phyloP scores from a whole-genome alignment of 2,329 filamentous ascomycete species.

The Cladosporium colombiae region DNA sequence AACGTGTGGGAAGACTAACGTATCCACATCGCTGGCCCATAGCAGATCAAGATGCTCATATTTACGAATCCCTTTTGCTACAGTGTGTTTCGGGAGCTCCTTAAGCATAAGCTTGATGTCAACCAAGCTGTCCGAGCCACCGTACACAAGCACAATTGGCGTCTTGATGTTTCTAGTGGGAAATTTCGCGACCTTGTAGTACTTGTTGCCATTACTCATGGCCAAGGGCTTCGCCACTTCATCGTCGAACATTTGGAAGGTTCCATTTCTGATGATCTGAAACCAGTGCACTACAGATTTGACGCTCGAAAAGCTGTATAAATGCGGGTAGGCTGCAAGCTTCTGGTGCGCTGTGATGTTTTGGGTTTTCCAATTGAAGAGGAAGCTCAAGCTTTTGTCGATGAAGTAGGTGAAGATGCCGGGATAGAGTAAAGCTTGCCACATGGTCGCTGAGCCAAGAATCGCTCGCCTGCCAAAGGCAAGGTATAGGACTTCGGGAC shows the following conservation, averaged over 20 bases:
- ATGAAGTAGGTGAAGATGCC: constrained; percentile 89
- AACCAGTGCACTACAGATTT: constrained; percentile 99
- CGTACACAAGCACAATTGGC: constrained; percentile 89
- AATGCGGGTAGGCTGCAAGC: constrained; percentile 88
- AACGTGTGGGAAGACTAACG: constrained; percentile 85
- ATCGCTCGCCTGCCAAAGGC: constrained; percentile 91
- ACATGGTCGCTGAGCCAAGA: constrained; percentile 90
- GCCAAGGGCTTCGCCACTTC: constrained; percentile 78
- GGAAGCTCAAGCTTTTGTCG: constrained; percentile 74
- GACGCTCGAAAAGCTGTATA: constrained; percentile 95
- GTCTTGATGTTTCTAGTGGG: constrained; percentile 97
- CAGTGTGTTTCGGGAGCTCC: constrained; percentile 80
- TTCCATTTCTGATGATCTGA: constrained; percentile 94
- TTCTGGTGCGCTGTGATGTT: constrained; percentile 90
- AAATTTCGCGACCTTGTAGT: constrained; percentile 95
- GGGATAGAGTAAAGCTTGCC: constrained; percentile 93
- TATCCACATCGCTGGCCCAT: constrained; percentile 84
- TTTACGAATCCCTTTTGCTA: constrained; percentile 82
- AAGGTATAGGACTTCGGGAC: constrained; percentile 86
- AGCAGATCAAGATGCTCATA: constrained; percentile 98
- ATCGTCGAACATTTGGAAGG: constrained; percentile 98
- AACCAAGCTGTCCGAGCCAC: constrained; percentile 88
- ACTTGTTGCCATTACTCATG: constrained; percentile 71
- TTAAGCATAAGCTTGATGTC: constrained; percentile 91
- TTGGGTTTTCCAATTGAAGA: constrained; percentile 84